phyloP scores from a whole-genome alignment of 2,329 filamentous ascomycete species.

The Xylariales sp. region DNA sequence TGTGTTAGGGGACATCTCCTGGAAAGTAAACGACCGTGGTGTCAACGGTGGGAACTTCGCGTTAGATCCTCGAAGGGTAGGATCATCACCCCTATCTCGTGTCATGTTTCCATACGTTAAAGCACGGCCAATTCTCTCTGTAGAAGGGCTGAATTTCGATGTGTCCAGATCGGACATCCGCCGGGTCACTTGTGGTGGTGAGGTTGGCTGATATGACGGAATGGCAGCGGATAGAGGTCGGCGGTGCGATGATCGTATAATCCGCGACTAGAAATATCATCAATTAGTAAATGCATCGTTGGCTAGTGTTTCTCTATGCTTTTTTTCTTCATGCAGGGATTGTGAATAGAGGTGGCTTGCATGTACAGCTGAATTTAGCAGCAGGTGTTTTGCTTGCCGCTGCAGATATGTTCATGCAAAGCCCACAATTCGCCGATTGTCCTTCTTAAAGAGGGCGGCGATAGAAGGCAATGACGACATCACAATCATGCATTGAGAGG shows the following conservation, averaged over 20 bases:
- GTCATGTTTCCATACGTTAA: constrained; percentile 36
- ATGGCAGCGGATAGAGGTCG: constrained; percentile 50
- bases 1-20: constrained; percentile 34
- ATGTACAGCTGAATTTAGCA: too few relatives aligned
- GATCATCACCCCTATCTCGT: constrained; percentile 36
- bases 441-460: too few relatives aligned
- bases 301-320: too few relatives aligned
- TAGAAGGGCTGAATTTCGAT: constrained; percentile 31
- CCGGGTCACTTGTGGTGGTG: constrained; percentile 46
- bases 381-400: too few relatives aligned
- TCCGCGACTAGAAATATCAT: constrained; percentile 36
- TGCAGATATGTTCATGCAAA: too few relatives aligned
- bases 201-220: constrained; percentile 41
- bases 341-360: neutral
- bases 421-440: too few relatives aligned
- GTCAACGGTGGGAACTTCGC: constrained; percentile 42
- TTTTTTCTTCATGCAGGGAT: neutral
- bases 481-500: too few relatives aligned
- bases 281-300: constrained; percentile 15
- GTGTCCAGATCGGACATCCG: constrained; percentile 55
- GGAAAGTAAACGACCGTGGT: constrained; percentile 42
- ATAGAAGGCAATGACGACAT: too few relatives aligned
- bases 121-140: constrained; percentile 35
- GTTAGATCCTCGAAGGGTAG: constrained; percentile 31
- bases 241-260: constrained; percentile 41